phyloP scores from a whole-genome alignment of 345 rosid genomes.

The Gossypium herbaceum region DNA sequence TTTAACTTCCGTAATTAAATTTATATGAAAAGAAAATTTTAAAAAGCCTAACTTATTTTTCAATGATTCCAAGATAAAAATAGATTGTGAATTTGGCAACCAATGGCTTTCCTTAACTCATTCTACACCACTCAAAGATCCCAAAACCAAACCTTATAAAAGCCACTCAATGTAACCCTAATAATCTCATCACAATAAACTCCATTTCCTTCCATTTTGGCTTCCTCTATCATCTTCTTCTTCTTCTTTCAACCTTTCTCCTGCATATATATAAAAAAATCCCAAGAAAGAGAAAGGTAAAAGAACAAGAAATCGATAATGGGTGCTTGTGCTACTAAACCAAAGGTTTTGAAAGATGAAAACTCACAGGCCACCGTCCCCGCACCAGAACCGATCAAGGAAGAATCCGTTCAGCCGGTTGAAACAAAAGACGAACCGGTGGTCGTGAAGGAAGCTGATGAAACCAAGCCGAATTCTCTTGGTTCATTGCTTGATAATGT shows the following conservation, averaged over 20 bases:
- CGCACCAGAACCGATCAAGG: slow-evolving; percentile 16
- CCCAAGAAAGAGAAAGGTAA: too few species aligned
- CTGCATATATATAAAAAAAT: too few species aligned
- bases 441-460: background rate
- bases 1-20: too few species aligned
- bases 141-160: background rate
- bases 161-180: background rate
- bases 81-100: background rate
- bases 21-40: too few species aligned
- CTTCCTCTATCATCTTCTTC: too few species aligned
- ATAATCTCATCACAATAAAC: background rate
- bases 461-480: slow-evolving; percentile 8
- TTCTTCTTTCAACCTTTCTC: background rate
- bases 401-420: slow-evolving; percentile 6
- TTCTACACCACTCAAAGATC: slow-evolving; percentile 3
- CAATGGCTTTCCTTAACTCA: background rate
- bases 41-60: too few species aligned
- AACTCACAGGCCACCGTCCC: background rate
- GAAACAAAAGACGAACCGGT: background rate
- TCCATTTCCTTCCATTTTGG: background rate
- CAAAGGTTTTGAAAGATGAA: slow-evolving; percentile 11
- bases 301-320: background rate
- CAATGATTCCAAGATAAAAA: too few species aligned
- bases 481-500: background rate
- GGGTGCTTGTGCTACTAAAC: slow-evolving; percentile 29